Evolutionary conservation across 305 asterid species (phyloP).

Genomic region (Fraxinus dipetala): DNA sequence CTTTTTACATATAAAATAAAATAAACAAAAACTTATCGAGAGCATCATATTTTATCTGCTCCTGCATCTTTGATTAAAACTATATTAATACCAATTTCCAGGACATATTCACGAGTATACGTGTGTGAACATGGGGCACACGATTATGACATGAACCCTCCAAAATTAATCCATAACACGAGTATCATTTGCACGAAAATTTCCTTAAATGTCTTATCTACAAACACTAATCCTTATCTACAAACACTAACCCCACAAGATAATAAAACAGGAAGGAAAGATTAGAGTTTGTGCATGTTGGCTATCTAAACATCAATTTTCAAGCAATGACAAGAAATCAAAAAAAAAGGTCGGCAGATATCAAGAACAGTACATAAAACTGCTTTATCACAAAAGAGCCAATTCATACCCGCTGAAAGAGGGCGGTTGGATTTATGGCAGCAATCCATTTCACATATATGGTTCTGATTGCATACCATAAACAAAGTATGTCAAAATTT

Average conservation of each 20-base stretch:
- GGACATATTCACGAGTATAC: conserved; percentile 9
- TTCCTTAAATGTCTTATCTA: background rate
- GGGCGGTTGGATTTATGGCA: conserved; percentile 10
- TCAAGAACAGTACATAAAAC: background rate
- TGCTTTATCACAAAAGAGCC: conserved; percentile 3
- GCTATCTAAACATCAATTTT: background rate
- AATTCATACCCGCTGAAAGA: background rate
- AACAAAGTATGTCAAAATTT: background rate
- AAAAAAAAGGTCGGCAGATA: background rate
- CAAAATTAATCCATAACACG: background rate
- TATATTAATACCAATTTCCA: background rate
- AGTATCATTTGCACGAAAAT: background rate
- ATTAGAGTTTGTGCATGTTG: background rate
- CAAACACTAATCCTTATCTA: background rate
- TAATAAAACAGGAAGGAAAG: background rate
- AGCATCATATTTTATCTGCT: conserved; percentile 22
- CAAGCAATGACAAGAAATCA: background rate
- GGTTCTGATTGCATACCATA: conserved; percentile 10
- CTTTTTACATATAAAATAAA: conserved; percentile 9
- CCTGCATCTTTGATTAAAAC: conserved; percentile 12
- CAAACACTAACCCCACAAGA: background rate
- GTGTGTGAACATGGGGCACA: background rate
- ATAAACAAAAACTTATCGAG: background rate
- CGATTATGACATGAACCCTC: background rate
- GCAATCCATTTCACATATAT: conserved; percentile 14